phyloP scores from a whole-genome alignment of 1,284 basidiomycete genomes.

The Ganoderma multipileum region DNA sequence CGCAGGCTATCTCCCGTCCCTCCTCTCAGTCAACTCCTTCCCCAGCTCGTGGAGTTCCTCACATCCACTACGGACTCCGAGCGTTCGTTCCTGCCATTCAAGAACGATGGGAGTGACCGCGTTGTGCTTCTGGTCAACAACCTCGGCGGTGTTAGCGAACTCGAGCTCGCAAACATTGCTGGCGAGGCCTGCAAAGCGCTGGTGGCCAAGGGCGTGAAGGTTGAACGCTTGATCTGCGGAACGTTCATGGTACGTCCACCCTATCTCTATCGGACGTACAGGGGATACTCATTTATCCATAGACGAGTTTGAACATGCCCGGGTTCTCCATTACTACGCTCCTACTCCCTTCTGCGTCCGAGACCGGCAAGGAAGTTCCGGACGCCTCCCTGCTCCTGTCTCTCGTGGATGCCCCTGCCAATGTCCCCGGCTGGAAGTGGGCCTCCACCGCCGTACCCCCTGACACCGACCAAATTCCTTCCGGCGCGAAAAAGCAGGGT shows the following conservation, averaged over 20 bases:
- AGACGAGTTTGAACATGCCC: slow-evolving; percentile 95
- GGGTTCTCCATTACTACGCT: slow-evolving; percentile 92
- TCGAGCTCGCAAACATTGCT: slow-evolving; percentile 81
- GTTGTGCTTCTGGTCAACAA: slow-evolving; percentile 82
- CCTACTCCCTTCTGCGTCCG: slow-evolving; percentile 67
- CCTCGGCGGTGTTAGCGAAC: slow-evolving; percentile 85
- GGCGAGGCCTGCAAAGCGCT: slow-evolving; percentile 67
- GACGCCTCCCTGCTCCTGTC: slow-evolving; percentile 63
- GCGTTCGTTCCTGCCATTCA: slow-evolving; percentile 86
- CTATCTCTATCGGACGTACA: slow-evolving; percentile 4
- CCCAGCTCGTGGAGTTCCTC: slow-evolving; percentile 75
- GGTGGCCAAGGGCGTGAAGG: slow-evolving; percentile 58
- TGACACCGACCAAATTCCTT: slow-evolving; percentile 36
- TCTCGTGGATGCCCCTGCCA: slow-evolving; percentile 78
- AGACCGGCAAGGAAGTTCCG: slow-evolving; percentile 38
- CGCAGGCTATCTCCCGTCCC: slow-evolving; percentile 76
- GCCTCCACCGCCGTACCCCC: slow-evolving; percentile 51
- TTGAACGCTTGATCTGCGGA: slow-evolving; percentile 75
- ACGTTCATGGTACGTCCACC: slow-evolving; percentile 77
- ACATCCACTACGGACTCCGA: slow-evolving; percentile 81
- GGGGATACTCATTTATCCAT: slow-evolving; percentile 7
- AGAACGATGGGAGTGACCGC: slow-evolving; percentile 58
- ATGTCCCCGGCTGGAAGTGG: slow-evolving; percentile 89
- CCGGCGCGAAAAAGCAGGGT: slow-evolving; percentile 27
- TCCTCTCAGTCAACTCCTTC: slow-evolving; percentile 72